Evolutionary conservation across 441 rosid genomes (phyloP), one percentile per base, ranked within the genome.

Genomic region (Aquilaria agallochum): DNA sequence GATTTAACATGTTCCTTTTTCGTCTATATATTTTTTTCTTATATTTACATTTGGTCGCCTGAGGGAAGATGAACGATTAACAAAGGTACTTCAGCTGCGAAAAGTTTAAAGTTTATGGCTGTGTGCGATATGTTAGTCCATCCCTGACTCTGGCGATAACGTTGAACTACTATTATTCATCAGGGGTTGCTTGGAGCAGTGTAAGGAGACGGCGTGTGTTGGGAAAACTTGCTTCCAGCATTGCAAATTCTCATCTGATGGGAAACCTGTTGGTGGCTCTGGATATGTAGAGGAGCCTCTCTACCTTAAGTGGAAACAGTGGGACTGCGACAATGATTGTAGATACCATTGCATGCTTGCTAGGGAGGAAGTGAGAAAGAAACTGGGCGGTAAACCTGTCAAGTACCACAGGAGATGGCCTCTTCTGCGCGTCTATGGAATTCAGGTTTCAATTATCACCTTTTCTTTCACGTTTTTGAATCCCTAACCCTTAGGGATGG

Each of bases 201-300:
- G 97, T 59, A 82, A 90, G 77, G 82, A 76, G 72, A 78, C 83
- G 61, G 96, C 94, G 64, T 92, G 96, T 51, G 95, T 77, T n/a
- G 86, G 84, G 48, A 74, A 58, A 11, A 74, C 58, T 30, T 85
- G 88, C 68, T 79, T 85, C 62, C 88, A 81, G 8, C 85, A 85
- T 14, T 85, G 92, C 67, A 81, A 85, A 60, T 83, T 85, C 52
- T 83, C 92, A 7, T 78, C 88, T 30, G 88, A 85, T 76, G 92
- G 92, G 66, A 81, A 79, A 68, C 78, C 83, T 30, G 63, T 83
- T 27, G 86, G 79, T 66, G 91, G 85, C 53, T 85, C 88, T 5
- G 83, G 92, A 86, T 85, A 85, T 63, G 65, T 85, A 69, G 86
- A 85, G 67, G 88, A 85, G 64, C 88, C 92, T 13, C 85, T 85